Evolutionary conservation across 225 moss, liverwort and hornwort genomes (phyloP), one percentile per base, ranked within the genome.

Genomic region (Physcomitrellopsis africana): DNA sequence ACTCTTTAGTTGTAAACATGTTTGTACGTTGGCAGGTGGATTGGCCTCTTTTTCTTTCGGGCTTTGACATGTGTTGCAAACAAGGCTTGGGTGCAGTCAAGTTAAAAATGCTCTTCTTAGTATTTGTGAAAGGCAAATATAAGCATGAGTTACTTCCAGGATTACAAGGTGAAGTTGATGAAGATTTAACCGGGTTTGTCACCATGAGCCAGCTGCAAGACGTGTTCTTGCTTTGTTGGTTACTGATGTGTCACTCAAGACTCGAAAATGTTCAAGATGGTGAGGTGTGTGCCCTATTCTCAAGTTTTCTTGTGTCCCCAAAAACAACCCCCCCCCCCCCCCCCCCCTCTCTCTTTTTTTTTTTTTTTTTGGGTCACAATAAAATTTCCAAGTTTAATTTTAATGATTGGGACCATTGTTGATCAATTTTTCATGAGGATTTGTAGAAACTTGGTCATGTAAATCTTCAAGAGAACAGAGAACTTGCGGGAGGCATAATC

Each of bases 161-260:
- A 59, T 63, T 91, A 75, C 77, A 78, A 76, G 77, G 86, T 70
- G 76, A 81, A 80, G 80, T 81, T 68, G 78, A 80, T 41, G 81
- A 84, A 60, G 89, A 88, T 52, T 76, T 85, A 77, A 75, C 80
- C 57, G 95, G 93, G 41, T 87, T 82, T 73, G 74, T 95, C 41
- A 95, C 89, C 32, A 85, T 81, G 72, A 82, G 57, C 76, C 92
- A 99, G 81, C 67, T 99, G 67, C 89, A 82, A 70, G 92, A 92
- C 61, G 79, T 95, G 68, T 67, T 99, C 42, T 86, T 74, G 72
- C 79, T 95, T 32, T 99, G 87, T 82, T 99, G 94, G 99, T 81
- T 99, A 67, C 45, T 95, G 52, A 95, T 89, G 90, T 90, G 93
- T 75, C 85, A 90, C 71, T 65, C 83, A 54, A 89, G 85, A 44